phyloP scores from a whole-genome alignment of 306 rosid species.

The Castanea crenata region DNA sequence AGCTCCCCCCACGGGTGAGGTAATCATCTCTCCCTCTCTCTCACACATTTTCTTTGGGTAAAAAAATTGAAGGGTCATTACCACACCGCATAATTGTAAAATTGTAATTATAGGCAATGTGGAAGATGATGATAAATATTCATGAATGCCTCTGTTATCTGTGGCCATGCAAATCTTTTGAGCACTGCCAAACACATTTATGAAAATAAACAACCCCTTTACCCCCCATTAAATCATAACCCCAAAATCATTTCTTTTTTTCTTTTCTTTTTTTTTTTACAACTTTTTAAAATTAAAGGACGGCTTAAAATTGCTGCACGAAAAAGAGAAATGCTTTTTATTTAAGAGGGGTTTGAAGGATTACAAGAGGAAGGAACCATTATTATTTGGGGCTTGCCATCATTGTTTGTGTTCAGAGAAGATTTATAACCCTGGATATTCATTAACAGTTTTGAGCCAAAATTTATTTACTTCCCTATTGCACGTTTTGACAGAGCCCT shows the following conservation, averaged over 20 bases:
- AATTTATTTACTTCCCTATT: constrained; percentile 39
- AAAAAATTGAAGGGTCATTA: constrained; percentile 48
- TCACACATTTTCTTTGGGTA: constrained; percentile 27
- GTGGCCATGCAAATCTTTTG: constrained; percentile 52
- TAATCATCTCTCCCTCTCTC: constrained; percentile 42
- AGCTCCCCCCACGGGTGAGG: constrained; percentile 35
- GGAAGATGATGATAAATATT: constrained; percentile 75
- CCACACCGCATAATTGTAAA: constrained; percentile 68
- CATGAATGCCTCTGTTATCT: constrained; percentile 64
- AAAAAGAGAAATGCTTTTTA: constrained; percentile 35
- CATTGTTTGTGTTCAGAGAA: constrained; percentile 71
- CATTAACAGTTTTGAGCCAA: constrained; percentile 45
- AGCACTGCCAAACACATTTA: constrained; percentile 65
- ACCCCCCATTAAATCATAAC: constrained; percentile 44
- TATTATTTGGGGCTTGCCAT: constrained; percentile 69
- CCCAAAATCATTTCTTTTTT: not conserved
- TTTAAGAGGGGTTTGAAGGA: constrained; percentile 46
- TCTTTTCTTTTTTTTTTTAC: not conserved
- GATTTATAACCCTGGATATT: constrained; percentile 50
- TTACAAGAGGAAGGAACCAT: constrained; percentile 46
- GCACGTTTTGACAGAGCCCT: constrained; percentile 22
- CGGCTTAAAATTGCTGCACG: constrained; percentile 32
- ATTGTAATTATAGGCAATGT: constrained; percentile 70
- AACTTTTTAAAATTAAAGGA: constrained; percentile 14
- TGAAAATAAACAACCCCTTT: constrained; percentile 41